Evolutionary conservation across 768 basidiomycete species (phyloP).

Genomic region (Phylloporus arenicola): DNA sequence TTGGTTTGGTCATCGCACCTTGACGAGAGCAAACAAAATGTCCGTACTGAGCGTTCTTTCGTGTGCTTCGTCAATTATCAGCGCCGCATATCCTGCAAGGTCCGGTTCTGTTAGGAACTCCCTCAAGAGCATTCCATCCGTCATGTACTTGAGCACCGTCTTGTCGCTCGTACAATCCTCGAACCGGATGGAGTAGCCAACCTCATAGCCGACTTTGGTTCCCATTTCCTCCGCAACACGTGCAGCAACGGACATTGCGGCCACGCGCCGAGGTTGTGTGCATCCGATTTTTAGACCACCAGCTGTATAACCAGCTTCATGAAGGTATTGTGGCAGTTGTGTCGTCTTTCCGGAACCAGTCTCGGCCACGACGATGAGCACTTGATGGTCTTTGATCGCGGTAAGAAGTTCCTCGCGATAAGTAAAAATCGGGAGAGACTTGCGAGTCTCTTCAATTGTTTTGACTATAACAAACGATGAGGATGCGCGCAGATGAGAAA

Average conservation of each 20-base stretch:
- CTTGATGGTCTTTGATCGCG: conserved; percentile 87
- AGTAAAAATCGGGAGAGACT: conserved; percentile 85
- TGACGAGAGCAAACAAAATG: conserved; percentile 96
- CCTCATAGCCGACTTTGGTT: conserved; percentile 93
- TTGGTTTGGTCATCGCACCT: conserved; percentile 56
- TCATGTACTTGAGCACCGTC: conserved; percentile 99
- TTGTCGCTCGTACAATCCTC: conserved; percentile 99
- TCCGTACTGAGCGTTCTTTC: conserved; percentile 97
- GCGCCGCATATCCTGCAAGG: conserved; percentile 86
- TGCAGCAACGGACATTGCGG: conserved; percentile 98
- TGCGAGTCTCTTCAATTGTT: conserved; percentile 89
- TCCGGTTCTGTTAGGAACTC: conserved; percentile 98
- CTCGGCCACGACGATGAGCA: conserved; percentile 96
- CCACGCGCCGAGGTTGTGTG: conserved; percentile 97
- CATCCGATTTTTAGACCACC: conserved; percentile 81
- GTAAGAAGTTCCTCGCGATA: conserved; percentile 85
- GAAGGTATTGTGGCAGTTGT: conserved; percentile 95
- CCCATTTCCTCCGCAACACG: conserved; percentile 99
- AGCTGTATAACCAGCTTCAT: conserved; percentile 93
- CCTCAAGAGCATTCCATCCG: conserved; percentile 95
- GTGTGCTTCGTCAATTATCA: conserved; percentile 99
- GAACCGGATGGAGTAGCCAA: conserved; percentile 99
- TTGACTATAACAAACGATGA: conserved; percentile 46
- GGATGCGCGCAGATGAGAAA: background rate
- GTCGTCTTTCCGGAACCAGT: conserved; percentile 99